Evolutionary conservation across 1,139 yeast species (phyloP), one percentile per base, ranked within the genome.

Genomic region (Candida pseudocylindracea): DNA sequence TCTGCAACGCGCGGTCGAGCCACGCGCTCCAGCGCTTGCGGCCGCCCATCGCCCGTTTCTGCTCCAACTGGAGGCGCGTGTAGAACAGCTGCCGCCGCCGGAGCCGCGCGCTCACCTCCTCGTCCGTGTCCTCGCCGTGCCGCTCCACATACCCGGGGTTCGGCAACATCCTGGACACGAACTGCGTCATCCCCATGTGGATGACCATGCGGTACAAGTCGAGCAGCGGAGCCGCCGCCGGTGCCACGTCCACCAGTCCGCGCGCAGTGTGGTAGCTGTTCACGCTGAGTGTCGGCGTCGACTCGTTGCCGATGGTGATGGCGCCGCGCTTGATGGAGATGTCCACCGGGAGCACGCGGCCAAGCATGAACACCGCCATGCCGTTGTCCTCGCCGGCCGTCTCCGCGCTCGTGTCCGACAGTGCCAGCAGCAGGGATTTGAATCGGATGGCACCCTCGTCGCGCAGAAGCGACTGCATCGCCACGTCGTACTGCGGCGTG

Each of bases 261-360:
- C 51, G 53, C 1, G 72, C 72, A 2, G 58, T 45, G 8, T 63
- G 57, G 43, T 63, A 75, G 8, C 81, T 71, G 6, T 65, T 55
- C 2, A 81, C 71, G 32, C 78, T 40, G 10, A 88, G 53, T 1
- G 85, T 67, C 1, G 92, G 78, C 0, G 94, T 81, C 10, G 68
- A 61, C 35, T 65, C 57, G 49, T 83, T 85, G 7, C 98, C 98
- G 28, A 81, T 44, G 1, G 81, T 73, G 28, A 80, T 37, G 0
- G 93, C 76, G 1, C 88, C 85, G 36, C 68, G 73, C 32, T 60
- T 63, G n/a, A 78, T 53, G 24, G 55, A 52, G 4, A 75, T 35
- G 30, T 66, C 64, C 2, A 79, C 40, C 0, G 93, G 93, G 26
- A 75, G 48, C 7, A 67, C 38, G 26, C 55, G 52, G 20, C 20